Evolutionary conservation across 768 basidiomycete genomes (phyloP).

Genomic region (Mycena alexandri): DNA sequence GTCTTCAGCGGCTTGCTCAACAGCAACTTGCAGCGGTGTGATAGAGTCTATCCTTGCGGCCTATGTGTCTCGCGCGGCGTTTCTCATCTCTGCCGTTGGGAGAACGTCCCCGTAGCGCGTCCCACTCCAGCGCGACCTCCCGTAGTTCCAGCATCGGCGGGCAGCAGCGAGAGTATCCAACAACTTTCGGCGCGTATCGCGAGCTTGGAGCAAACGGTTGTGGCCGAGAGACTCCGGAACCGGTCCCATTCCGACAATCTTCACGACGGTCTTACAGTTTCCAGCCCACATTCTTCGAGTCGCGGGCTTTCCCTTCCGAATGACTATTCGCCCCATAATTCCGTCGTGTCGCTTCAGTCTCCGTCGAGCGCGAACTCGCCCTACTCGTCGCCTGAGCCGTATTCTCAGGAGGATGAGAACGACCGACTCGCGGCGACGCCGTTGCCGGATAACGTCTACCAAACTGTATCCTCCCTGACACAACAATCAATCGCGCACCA

Average conservation of each 20-base stretch:
- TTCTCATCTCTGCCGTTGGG: conserved; percentile 61
- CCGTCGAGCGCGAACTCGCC: conserved; percentile 34
- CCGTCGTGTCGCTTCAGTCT: conserved; percentile 38
- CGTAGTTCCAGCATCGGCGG: conserved; percentile 36
- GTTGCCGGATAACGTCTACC: conserved; percentile 52
- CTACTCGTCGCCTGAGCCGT: conserved; percentile 38
- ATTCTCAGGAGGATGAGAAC: conserved; percentile 34
- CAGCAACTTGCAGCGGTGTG: conserved; percentile 60
- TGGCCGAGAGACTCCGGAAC: conserved; percentile 30
- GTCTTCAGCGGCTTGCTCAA: conserved; percentile 14
- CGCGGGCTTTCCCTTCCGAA: conserved; percentile 33
- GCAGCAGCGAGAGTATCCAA: conserved; percentile 28
- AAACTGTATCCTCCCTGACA: conserved; percentile 56
- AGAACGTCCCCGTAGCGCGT: conserved; percentile 56
- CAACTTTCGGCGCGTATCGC: conserved; percentile 47
- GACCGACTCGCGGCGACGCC: conserved; percentile 37
- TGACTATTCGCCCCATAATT: conserved; percentile 33
- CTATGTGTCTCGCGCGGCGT: conserved; percentile 55
- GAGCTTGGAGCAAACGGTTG: conserved; percentile 45
- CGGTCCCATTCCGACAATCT: conserved; percentile 22
- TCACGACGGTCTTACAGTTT: conserved; percentile 36
- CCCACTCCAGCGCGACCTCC: conserved; percentile 57
- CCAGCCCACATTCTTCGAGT: conserved; percentile 39
- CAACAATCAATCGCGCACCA: conserved; percentile 60
- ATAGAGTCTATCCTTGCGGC: conserved; percentile 58